These are phyloP conservation scores for Conticribra guillardii DNA, from an alignment of 108 stramenopile genomes.

Conservation along the genomic window DNA sequence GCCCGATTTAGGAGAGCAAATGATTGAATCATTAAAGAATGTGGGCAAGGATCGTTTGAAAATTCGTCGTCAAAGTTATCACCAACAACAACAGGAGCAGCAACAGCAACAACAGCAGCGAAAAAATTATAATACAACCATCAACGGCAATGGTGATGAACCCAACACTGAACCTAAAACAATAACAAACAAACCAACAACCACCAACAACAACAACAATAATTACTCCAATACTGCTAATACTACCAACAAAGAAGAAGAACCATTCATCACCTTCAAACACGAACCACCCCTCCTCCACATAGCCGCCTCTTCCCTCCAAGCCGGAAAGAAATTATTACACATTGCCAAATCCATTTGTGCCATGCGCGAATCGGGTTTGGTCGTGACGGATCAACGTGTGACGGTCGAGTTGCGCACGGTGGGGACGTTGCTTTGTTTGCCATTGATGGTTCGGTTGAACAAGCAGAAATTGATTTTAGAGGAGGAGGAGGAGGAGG, in stretches of 20 bases:
- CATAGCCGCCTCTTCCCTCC: slow-evolving; percentile 67
- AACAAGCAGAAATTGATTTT: slow-evolving; percentile 11
- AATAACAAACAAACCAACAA: no score
- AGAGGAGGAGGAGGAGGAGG: background rate
- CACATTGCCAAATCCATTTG: slow-evolving; percentile 60
- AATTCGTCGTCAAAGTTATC: slow-evolving; percentile 3
- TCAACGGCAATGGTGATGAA: no score
- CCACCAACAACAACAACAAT: no score
- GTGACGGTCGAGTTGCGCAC: slow-evolving; percentile 75
- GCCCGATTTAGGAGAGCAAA: slow-evolving; percentile 43
- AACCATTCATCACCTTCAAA: slow-evolving; percentile 56
- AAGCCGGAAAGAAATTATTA: slow-evolving; percentile 59
- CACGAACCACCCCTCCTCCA: slow-evolving; percentile 86
- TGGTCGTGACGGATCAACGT: slow-evolving; percentile 65
- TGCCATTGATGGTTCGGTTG: slow-evolving; percentile 62
- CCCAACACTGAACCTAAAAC: no score
- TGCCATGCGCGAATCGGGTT: slow-evolving; percentile 86
- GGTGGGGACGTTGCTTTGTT: slow-evolving; percentile 59
- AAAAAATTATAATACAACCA: no score
- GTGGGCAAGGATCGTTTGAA: slow-evolving; percentile 7
- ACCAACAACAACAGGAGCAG: no score
- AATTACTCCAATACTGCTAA: no score
- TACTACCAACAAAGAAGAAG: background rate
- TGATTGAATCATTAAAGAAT: slow-evolving; percentile 40
- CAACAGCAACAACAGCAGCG: no score